Conservation (phyloP, 768 basidiomycete genomes). For the Leccinum fibrillosum region DNA sequence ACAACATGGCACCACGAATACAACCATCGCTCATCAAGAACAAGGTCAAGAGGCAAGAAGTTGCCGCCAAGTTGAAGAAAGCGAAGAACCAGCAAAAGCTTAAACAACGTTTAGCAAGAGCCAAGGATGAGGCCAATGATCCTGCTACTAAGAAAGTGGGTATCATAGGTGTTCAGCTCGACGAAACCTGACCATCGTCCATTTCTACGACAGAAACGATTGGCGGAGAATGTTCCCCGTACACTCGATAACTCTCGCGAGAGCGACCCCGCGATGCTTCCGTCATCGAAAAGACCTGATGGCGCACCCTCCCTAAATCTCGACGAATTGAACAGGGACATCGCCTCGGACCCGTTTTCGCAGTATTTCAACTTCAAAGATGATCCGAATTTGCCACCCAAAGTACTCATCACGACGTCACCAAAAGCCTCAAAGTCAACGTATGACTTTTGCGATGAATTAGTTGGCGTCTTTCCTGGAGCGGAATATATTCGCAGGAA, state of each 20-base stretch:
- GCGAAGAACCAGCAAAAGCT: slow-evolving; percentile 80
- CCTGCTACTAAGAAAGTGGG: slow-evolving; percentile 76
- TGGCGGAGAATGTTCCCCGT: slow-evolving; percentile 79
- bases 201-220: slow-evolving; percentile 64
- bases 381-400: slow-evolving; percentile 73
- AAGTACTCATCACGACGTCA: slow-evolving; percentile 88
- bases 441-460: slow-evolving; percentile 90
- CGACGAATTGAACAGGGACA: slow-evolving; percentile 63
- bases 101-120: slow-evolving; percentile 70
- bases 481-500: slow-evolving; percentile 85
- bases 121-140: slow-evolving; percentile 73
- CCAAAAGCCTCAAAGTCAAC: slow-evolving; percentile 84
- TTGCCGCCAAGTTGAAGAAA: slow-evolving; percentile 69
- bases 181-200: not conserved
- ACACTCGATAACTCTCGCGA: slow-evolving; percentile 94
- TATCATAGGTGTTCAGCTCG: not conserved
- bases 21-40: slow-evolving; percentile 76
- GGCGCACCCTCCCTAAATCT: slow-evolving; percentile 37
- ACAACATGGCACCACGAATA: slow-evolving; percentile 51
- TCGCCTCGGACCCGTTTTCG: slow-evolving; percentile 74
- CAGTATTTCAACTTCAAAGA: slow-evolving; percentile 68
- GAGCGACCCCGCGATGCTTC: slow-evolving; percentile 53
- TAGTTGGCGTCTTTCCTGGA: slow-evolving; percentile 87
- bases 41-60: slow-evolving; percentile 82
- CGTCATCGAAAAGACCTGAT: slow-evolving; percentile 30